Conservation (phyloP, 345 rosid species). For the Dipteronia sinensis region DNA sequence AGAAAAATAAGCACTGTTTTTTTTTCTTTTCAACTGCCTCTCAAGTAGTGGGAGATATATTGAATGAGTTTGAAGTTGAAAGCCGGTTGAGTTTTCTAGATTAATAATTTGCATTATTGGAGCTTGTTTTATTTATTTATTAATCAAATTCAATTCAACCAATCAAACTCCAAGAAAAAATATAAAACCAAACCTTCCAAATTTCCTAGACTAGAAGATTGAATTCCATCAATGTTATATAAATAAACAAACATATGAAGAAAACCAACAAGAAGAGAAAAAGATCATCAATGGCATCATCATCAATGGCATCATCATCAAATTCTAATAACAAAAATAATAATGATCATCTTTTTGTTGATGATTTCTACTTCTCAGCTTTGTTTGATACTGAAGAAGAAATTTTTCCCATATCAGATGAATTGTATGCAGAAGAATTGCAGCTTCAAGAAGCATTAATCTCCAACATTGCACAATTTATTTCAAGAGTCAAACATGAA, state of each 20-base stretch:
- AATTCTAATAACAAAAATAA: neutral
- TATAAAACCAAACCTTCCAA: neutral
- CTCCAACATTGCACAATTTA: slow-evolving; percentile 1
- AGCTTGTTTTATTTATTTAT: neutral
- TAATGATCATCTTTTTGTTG: slow-evolving; percentile 7
- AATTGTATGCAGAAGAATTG: slow-evolving; percentile 33
- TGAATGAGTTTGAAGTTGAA: neutral
- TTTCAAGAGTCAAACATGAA: neutral
- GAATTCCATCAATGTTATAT: neutral
- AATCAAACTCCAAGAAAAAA: too few species aligned
- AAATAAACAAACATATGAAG: too few species aligned
- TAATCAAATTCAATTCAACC: neutral
- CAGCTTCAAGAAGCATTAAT: slow-evolving; percentile 44
- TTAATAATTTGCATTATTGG: neutral
- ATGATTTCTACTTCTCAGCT: slow-evolving; percentile 41
- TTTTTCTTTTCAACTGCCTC: neutral
- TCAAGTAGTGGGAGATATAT: neutral
- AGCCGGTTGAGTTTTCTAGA: neutral
- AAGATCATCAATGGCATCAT: neutral
- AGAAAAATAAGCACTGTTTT: neutral
- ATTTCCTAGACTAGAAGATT: neutral
- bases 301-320: neutral
- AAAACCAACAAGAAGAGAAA: neutral
- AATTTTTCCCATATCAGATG: slow-evolving; percentile 38
- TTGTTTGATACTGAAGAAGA: slow-evolving; percentile 18